Evolutionary conservation across 805 yeast species (phyloP).

Genomic region (Hanseniaspora clermontiae): DNA sequence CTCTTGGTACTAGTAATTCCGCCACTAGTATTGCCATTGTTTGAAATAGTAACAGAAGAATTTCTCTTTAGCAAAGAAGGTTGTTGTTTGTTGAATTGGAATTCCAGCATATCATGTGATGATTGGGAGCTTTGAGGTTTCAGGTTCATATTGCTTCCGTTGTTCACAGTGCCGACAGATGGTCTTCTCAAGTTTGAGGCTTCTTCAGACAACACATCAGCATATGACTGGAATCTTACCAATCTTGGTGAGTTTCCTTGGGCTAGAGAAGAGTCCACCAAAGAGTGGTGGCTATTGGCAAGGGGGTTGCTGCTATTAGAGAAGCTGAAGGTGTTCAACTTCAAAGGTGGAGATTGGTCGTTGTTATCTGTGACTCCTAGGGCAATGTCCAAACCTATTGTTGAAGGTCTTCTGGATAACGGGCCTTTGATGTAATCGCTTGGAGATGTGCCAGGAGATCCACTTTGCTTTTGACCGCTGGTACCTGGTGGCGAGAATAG

Average conservation of each 20-base stretch:
- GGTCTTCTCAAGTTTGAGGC: conserved; percentile 51
- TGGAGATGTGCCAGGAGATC: conserved; percentile 4
- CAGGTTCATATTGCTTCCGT: conserved; percentile 15
- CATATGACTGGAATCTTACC: conserved; percentile 56
- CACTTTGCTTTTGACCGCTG: neutral
- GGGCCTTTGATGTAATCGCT: neutral
- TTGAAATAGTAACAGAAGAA: conserved; percentile 10
- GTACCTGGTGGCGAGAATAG: neutral
- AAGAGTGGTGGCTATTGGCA: neutral
- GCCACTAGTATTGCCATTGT: conserved; percentile 6
- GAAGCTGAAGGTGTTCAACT: conserved; percentile 18
- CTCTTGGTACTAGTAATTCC: neutral
- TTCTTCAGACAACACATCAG: conserved; percentile 63
- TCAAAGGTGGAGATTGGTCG: conserved; percentile 18
- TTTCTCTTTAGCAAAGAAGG: conserved; percentile 13
- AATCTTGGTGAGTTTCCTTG: conserved; percentile 17
- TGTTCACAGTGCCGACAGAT: conserved; percentile 25
- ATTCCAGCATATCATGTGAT: conserved; percentile 14
- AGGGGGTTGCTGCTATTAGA: conserved; percentile 11
- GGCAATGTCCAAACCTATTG: conserved; percentile 31
- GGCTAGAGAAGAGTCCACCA: neutral
- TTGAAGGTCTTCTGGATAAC: conserved; percentile 41
- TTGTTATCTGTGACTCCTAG: neutral
- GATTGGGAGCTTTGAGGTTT: conserved; percentile 17
- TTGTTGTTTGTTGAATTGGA: conserved; percentile 14